These are phyloP conservation scores for Eimeria sp. DNA, from an alignment of 169 alveolate species.

Conservation along the genomic window DNA sequence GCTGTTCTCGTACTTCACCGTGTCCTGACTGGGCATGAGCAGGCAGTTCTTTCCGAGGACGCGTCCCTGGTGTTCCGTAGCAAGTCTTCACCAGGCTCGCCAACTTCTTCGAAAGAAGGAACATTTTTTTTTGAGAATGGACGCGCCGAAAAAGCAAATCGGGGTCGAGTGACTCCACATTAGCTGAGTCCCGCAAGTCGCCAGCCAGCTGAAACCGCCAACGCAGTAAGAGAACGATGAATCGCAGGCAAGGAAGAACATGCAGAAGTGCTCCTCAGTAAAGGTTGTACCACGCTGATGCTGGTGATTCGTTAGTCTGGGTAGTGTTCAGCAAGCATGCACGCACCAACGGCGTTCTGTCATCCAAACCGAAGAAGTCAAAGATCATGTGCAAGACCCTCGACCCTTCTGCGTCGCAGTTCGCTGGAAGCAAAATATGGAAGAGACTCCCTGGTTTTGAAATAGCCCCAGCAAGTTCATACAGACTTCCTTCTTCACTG, in stretches of 20 bases:
- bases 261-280: background rate
- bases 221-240: background rate
- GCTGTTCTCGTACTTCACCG: conserved; percentile 12
- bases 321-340: background rate
- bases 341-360: conserved; percentile 33
- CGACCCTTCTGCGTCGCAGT: conserved; percentile 64
- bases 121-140: conserved; percentile 75
- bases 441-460: conserved; percentile 79
- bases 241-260: background rate
- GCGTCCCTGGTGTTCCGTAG: conserved; percentile 22
- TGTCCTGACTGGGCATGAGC: background rate
- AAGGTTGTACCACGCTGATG: background rate
- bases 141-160: conserved; percentile 70
- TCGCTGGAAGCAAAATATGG: conserved; percentile 56
- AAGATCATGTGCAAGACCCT: background rate
- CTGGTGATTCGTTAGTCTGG: background rate
- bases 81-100: conserved; percentile 55
- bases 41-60: background rate
- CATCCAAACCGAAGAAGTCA: conserved; percentile 69
- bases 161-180: conserved; percentile 16
- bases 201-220: conserved; percentile 43
- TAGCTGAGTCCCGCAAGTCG: conserved; percentile 65
- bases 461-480: conserved; percentile 49
- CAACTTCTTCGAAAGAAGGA: conserved; percentile 50
- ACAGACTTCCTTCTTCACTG: conserved; percentile 35